Conservation (phyloP, 208 protist species). For the Crithidia expoeki region DNA sequence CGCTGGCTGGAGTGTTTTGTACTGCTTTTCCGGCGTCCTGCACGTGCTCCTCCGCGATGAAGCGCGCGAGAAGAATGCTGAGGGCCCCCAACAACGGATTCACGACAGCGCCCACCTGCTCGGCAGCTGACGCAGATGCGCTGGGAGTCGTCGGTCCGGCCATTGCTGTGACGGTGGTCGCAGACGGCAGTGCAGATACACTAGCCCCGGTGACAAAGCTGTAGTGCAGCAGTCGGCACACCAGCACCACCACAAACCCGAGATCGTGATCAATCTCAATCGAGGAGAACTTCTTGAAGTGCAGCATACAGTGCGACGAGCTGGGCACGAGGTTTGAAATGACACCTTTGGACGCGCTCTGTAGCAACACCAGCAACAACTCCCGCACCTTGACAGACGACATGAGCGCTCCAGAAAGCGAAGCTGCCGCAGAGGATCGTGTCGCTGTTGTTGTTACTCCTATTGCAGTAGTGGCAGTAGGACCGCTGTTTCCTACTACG, state of each 20-base stretch:
- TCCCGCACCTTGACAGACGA: constrained; percentile 15
- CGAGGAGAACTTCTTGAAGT: not conserved
- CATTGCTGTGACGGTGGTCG: not conserved
- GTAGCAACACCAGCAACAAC: constrained; percentile 12
- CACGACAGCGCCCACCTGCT: constrained; percentile 19
- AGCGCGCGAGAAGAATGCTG: constrained; percentile 44
- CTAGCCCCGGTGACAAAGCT: constrained; percentile 10
- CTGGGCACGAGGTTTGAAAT: constrained; percentile 9
- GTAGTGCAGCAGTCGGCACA: constrained; percentile 28
- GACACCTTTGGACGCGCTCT: constrained; percentile 15
- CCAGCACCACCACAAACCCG: constrained; percentile 28
- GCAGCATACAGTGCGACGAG: not conserved
- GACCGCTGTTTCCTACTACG: constrained; percentile 1
- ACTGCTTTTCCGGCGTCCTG: not conserved
- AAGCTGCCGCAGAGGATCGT: not conserved
- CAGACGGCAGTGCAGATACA: not conserved
- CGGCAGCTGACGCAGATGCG: not conserved
- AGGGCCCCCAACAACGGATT: constrained; percentile 22
- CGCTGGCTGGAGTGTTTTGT: not conserved
- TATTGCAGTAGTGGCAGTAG: not conserved
- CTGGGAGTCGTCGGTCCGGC: not conserved
- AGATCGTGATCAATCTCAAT: constrained; percentile 24
- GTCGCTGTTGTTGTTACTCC: not conserved
- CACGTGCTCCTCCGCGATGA: constrained; percentile 31
- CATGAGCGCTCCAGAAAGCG: not conserved